Evolutionary conservation across 2,329 filamentous ascomycete species (phyloP), one percentile per base, ranked within the genome.

Genomic region (Trichoderma arundinaceum): DNA sequence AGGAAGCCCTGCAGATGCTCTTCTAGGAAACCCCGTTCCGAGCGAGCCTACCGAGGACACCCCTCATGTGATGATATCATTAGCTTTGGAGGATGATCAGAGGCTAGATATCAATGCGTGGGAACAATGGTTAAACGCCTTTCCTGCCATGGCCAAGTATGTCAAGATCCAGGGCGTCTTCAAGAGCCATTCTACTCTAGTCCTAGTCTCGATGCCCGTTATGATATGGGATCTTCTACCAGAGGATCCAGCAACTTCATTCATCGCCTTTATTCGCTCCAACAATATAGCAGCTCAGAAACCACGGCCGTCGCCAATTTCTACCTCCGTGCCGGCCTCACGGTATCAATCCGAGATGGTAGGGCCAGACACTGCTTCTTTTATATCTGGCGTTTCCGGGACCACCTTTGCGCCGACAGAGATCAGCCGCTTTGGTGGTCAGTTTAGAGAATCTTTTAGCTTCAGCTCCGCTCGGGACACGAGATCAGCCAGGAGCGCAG

Each of bases 141-240:
- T 87, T 67, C 85, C 86, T 0, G 82, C 84, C 2, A 76, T 88
- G 64, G 85, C 85, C 48, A 87, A 84, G 69, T 84, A 86, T 68
- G 84, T 86, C 73, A 86, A 86, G 70, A 81, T 88, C 6, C 85
- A 88, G 70, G 85, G 84, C 8, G 80, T 87, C 1, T 88, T 87
- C 74, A 86, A 86, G 71, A 88, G 85, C 57, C 84, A 87, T 69
- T 88, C 86, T 0, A 88, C 83, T 0, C 74, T 88, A 48, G 78
- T 88, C 6, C 74, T 88, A 7, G 74, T 88, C 2, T 88, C 86
- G 0, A 77, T 88, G 72, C 86, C 86, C 0, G 82, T 88, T 10
- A 84, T 84, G 74, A 77, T 88, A 3, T 88, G 86, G 86, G 83
- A 87, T 68, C 74, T 88, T 49, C 77, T 88, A 0, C 85, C 85